Base-by-base conservation (phyloP, 2,329 filamentous ascomycete species). In the Allantophomopsis lycopodina region DNA sequence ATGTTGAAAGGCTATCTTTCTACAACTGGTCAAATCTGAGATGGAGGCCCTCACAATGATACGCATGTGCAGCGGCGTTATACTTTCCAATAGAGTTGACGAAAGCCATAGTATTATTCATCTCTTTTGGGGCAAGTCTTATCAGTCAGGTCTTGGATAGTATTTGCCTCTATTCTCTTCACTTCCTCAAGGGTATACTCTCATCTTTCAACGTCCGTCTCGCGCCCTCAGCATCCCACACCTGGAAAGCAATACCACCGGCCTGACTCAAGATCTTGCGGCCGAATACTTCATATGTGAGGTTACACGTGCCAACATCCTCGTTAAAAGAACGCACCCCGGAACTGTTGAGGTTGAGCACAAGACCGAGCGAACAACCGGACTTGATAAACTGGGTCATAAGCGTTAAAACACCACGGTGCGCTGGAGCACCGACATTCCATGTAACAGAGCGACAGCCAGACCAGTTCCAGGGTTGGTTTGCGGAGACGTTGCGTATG, bases 371-470 rank as follows among this genome's bases (percentile, higher is more conserved):
- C 0, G 78, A 76, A 46, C 82, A 82, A 1, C 77, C 78, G 1
- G 71, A 78, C 50, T 83, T 83, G 6, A 77, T 83, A 50, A 69
- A 79, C 52, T 80, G 69, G 48, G 83, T 82, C 3, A 76, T 76
- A 2, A 72, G 56, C n/a, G 57, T 57, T 2, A 72, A 64, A 46
- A 80, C 69, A 4, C 77, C 77, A 0, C 59, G 58, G 44, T 73
- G 52, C 0, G 65, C 53, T 0, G 69, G 63, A 0, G 76, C 68
- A 48, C 79, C 68, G 1, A 73, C 73, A 49, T 83, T 77, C 77
- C 78, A 82, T 4, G 69, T 69, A 0, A 72, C 70, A 1, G 71
- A 69, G 50, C 82, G 78, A 47, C 77, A 82, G 0, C 77, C 76
- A 0, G 71, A 72, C 64, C 71, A 79, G 48, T 80, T 65, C 0